Evolutionary conservation across 768 basidiomycete species (phyloP), one percentile per base, ranked within the genome.

Genomic region (Leccinum rimulosum): DNA sequence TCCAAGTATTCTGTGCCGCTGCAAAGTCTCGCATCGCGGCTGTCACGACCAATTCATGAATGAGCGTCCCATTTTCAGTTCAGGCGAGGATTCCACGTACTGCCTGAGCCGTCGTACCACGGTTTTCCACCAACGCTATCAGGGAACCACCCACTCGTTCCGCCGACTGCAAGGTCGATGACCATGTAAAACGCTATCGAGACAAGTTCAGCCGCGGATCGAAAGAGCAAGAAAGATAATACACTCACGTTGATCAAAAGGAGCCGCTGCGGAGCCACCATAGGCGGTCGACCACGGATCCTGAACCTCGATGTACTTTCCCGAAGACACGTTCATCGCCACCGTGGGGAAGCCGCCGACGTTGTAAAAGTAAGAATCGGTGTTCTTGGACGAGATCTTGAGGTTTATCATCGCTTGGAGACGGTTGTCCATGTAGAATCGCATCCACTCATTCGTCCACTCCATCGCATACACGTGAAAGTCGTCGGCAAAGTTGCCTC

Each of bases 121-220:
- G 66, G 58, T 27, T 72, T 72, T 12, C 80, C 77, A 17, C 91
- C 92, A 48, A 89, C 83, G 10, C 78, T 19, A 36, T 72, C 71
- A 1, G 71, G 71, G 55, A 72, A 72, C 71, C 71, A 72, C 31
- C 86, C 93, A 63, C 84, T 91, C 38, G 89, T 92, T 2, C 87
- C 86, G 10, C 93, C 93, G 10, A 84, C 91, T 2, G 86, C 91
- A 36, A 95, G 81, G 70, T 90, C 82, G 68, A 95, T 75, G 66
- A 92, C 84, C 27, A 95, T 74, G 74, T 91, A 95, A 73, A 95
- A 94, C 17, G 85, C 87, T 85, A 57, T 40, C 14, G 8, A 12
- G n/a, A 19, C n/a, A 66, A 43, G 5, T 4, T 59, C 30, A 48
- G 52, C n/a, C 14, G 27, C 35, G 33, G 57, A 54, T 31, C 50